Percentiles rank a stretch among this genome's conserved stretches.
These are phyloP conservation scores for Melaleuca quinquenervia DNA, from an alignment of 345 rosid species.

Conservation along the genomic window DNA sequence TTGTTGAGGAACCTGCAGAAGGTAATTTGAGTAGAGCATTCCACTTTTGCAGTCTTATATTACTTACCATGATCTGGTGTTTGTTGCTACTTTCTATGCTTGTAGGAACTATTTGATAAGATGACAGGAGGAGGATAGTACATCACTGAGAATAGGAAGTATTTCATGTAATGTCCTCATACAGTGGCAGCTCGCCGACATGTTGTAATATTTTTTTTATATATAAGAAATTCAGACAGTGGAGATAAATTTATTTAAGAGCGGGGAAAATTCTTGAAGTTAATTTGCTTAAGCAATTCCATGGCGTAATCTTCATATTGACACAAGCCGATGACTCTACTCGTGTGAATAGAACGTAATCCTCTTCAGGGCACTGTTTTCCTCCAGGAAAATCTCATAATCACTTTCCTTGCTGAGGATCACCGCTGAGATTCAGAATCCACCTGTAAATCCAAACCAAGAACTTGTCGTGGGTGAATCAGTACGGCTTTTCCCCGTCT, in stretches of 20 bases:
- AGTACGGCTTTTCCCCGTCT: background rate
- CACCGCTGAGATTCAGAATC: background rate
- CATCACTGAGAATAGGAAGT: background rate
- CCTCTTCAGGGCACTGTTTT: background rate
- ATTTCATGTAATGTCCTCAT: background rate
- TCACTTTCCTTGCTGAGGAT: background rate
- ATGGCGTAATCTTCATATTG: background rate
- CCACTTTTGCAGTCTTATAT: background rate
- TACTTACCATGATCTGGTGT: background rate
- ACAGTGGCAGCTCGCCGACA: background rate
- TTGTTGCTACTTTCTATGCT: background rate
- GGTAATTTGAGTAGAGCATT: constrained; percentile 15
- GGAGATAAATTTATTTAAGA: background rate
- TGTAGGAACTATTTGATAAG: background rate
- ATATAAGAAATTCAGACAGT: background rate
- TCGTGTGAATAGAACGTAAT: background rate
- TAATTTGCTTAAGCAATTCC: too few relatives aligned
- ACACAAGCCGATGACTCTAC: background rate
- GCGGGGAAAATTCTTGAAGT: background rate
- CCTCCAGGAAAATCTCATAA: background rate
- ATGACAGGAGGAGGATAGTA: background rate
- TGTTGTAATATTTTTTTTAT: background rate
- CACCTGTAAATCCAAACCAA: background rate
- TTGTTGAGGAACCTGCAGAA: constrained; percentile 31
- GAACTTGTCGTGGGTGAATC: background rate